Percentiles rank a stretch among this genome's conserved stretches.
These are phyloP conservation scores for Suhomyces ambrosiae DNA, from an alignment of 1,139 yeast genomes.

Conservation along the genomic window DNA sequence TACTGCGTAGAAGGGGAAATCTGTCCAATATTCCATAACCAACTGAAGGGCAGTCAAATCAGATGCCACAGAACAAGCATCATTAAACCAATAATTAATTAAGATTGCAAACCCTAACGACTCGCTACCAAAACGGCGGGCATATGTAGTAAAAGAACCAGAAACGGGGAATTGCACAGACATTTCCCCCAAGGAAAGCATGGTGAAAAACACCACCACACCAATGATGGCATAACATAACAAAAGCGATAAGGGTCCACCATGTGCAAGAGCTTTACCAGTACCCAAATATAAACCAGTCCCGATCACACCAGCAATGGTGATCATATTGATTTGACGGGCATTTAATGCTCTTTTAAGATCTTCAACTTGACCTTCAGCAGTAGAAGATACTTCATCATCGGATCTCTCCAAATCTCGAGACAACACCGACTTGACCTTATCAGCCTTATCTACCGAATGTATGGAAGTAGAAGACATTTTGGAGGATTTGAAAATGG, in stretches of 20 bases:
- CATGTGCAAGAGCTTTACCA: constrained; percentile 57
- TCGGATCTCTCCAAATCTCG: constrained; percentile 16
- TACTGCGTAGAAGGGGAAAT: constrained; percentile 58
- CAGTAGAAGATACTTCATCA: constrained; percentile 10
- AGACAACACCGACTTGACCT: constrained; percentile 4
- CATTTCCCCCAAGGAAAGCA: constrained; percentile 69
- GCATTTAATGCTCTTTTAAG: constrained; percentile 49
- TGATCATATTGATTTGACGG: constrained; percentile 61
- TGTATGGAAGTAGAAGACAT: constrained; percentile 3
- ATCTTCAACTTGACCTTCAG: constrained; percentile 25
- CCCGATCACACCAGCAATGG: constrained; percentile 69
- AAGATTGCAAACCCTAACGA: constrained; percentile 65
- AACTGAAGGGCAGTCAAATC: constrained; percentile 63
- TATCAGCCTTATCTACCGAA: constrained; percentile 4
- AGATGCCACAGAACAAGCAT: constrained; percentile 62
- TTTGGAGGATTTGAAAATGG: constrained; percentile 1
- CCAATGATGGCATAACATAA: constrained; percentile 63
- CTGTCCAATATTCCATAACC: constrained; percentile 64
- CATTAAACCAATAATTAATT: constrained; percentile 66
- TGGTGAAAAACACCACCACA: constrained; percentile 56
- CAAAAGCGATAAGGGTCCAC: constrained; percentile 67
- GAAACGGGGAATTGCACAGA: constrained; percentile 61
- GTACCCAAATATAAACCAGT: constrained; percentile 70
- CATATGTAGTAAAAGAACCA: constrained; percentile 64
- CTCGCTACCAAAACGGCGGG: constrained; percentile 61